Percentiles rank a stretch among this genome's conserved stretches.
These are phyloP conservation scores for Metarhizium guizhouense DNA, from an alignment of 2,329 filamentous ascomycete genomes.

Conservation along the genomic window DNA sequence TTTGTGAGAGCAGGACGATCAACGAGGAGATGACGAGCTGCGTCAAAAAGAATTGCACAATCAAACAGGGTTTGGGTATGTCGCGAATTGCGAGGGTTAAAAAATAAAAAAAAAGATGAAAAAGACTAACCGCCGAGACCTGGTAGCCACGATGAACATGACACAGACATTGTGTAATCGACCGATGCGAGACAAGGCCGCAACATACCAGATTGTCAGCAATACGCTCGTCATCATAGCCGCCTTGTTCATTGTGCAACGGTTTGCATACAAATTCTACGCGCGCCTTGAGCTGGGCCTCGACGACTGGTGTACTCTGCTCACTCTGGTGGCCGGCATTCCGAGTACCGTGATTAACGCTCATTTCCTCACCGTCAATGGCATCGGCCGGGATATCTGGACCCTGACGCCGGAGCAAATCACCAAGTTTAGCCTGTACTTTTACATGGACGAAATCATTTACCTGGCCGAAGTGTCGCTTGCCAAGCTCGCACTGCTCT, in stretches of 20 bases:
- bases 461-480: constrained; percentile 18
- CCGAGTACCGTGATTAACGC: constrained; percentile 20
- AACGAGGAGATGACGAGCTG: neutral
- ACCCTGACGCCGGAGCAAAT: constrained; percentile 6
- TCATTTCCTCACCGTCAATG: constrained; percentile 7
- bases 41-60: neutral
- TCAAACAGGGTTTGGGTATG: neutral
- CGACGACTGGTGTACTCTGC: constrained; percentile 28
- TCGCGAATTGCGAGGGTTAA: neutral
- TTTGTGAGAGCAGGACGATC: neutral
- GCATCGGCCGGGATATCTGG: constrained; percentile 20
- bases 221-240: constrained; percentile 25
- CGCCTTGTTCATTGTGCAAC: constrained; percentile 30
- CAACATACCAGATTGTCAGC: constrained; percentile 22
- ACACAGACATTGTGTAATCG: constrained; percentile 11
- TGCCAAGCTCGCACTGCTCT: constrained; percentile 28
- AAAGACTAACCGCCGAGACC: neutral
- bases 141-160: constrained; percentile 17
- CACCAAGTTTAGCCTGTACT: constrained; percentile 13
- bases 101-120: neutral
- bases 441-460: constrained; percentile 23
- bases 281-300: constrained; percentile 25
- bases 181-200: constrained; percentile 21
- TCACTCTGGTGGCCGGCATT: constrained; percentile 17
- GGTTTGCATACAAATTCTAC: constrained; percentile 27